Evolutionary conservation across 331 rosid species (phyloP).

Genomic region (Rosa hybrid): DNA sequence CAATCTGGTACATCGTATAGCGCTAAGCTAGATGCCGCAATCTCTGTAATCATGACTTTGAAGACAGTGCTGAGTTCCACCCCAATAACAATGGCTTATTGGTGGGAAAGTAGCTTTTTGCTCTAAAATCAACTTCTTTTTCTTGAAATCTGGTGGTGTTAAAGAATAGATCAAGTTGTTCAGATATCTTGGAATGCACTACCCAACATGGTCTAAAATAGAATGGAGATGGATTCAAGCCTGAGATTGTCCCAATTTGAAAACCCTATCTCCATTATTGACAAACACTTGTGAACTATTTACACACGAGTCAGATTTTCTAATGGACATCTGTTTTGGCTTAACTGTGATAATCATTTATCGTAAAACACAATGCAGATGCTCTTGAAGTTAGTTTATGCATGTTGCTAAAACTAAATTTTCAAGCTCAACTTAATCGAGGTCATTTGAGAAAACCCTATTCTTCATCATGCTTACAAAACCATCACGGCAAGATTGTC

Average conservation of each 20-base stretch:
- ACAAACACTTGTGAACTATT: conserved; percentile 20
- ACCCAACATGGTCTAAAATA: conserved; percentile 21
- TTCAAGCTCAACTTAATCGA: not conserved
- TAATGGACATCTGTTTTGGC: conserved; percentile 37
- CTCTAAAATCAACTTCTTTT: not conserved
- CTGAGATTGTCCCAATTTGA: conserved; percentile 21
- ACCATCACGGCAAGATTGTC: conserved; percentile 49
- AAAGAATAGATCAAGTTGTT: conserved; percentile 17
- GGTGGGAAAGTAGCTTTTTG: not conserved
- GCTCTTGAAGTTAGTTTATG: conserved; percentile 2
- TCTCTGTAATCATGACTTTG: conserved; percentile 3
- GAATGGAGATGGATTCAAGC: conserved; percentile 42
- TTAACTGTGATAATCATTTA: not conserved
- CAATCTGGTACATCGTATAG: not conserved
- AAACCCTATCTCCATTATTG: conserved; percentile 19
- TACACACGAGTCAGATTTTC: conserved; percentile 24
- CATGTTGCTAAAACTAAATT: not conserved
- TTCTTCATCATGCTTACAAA: not conserved
- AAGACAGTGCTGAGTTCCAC: not conserved
- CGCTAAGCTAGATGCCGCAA: not conserved
- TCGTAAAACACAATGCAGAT: conserved; percentile 25
- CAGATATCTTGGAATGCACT: conserved; percentile 34
- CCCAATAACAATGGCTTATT: not conserved
- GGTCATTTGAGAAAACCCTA: not conserved
- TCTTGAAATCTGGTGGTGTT: not conserved